These are phyloP conservation scores for Dipteronia sinensis DNA, from an alignment of 345 rosid genomes.

Conservation along the genomic window DNA sequence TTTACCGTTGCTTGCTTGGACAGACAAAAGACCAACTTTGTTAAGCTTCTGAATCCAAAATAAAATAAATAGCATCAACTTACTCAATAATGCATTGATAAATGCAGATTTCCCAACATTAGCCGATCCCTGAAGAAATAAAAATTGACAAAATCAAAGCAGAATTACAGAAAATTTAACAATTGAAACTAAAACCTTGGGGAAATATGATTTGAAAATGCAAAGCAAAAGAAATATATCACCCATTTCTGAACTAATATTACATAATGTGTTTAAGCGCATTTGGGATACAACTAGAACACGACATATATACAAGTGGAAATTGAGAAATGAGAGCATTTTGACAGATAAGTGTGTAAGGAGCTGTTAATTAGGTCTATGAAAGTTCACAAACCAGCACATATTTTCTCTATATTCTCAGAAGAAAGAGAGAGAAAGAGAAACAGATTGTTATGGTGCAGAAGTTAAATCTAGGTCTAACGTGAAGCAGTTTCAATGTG, in stretches of 20 bases:
- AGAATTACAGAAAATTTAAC: conserved; percentile 1
- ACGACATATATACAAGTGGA: not conserved
- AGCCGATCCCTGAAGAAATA: conserved; percentile 71
- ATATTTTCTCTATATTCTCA: not conserved
- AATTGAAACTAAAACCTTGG: not conserved
- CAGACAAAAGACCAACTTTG: too few relatives aligned
- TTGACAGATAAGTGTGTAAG: not conserved
- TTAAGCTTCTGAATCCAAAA: too few relatives aligned
- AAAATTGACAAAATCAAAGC: conserved; percentile 11
- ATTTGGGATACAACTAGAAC: not conserved
- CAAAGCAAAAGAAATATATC: not conserved
- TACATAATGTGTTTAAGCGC: not conserved
- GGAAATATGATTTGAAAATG: not conserved
- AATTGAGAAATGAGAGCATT: not conserved
- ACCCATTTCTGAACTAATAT: not conserved
- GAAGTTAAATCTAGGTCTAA: not conserved
- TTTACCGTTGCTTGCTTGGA: too few relatives aligned
- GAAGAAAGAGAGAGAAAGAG: not conserved
- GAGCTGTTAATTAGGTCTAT: not conserved
- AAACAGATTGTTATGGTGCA: not conserved
- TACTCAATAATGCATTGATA: conserved; percentile 87
- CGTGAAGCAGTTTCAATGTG: conserved; percentile 1
- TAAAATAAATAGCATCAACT: conserved; percentile 30
- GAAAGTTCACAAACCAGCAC: not conserved
- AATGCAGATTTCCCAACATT: conserved; percentile 99